Evolutionary conservation across 108 stramenopile species (phyloP).

Genomic region (Schizochytrium sp.): DNA sequence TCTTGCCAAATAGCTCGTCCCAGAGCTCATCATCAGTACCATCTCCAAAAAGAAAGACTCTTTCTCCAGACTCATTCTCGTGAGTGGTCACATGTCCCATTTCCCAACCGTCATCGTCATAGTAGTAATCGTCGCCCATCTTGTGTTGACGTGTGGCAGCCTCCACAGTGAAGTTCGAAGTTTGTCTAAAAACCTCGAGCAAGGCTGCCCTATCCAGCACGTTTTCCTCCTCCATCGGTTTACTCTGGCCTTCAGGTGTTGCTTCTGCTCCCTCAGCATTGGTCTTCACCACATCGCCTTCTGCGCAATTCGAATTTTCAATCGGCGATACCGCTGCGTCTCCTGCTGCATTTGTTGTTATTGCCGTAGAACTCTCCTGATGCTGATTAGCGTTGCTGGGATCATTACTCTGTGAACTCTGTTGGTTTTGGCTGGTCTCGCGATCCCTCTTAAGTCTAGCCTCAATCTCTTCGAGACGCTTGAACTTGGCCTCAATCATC

Average conservation of each 20-base stretch:
- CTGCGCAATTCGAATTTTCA: no score
- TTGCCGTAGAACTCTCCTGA: not conserved
- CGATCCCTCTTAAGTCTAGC: slow-evolving; percentile 32
- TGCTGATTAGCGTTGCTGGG: no score
- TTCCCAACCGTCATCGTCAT: slow-evolving; percentile 41
- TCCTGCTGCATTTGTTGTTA: not conserved
- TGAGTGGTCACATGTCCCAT: slow-evolving; percentile 30
- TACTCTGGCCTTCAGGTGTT: not conserved
- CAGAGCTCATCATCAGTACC: slow-evolving; percentile 40
- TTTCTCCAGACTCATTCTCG: not conserved
- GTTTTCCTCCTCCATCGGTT: not conserved
- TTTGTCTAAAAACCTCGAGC: slow-evolving; percentile 47
- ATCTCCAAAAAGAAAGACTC: slow-evolving; percentile 29
- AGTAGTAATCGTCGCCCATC: slow-evolving; percentile 24
- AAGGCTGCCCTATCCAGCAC: not conserved
- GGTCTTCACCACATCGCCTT: no score
- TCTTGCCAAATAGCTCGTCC: slow-evolving; percentile 58
- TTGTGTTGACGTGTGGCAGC: not conserved
- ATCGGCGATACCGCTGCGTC: not conserved
- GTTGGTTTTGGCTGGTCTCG: not conserved
- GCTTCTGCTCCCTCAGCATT: not conserved
- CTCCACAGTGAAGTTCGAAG: slow-evolving; percentile 40
- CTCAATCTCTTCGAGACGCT: slow-evolving; percentile 39
- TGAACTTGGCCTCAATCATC: slow-evolving; percentile 51
- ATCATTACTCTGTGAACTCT: no score